Evolutionary conservation across 139 green algal genomes (phyloP).

Genomic region (Chlamydomonas sphaeroides): DNA sequence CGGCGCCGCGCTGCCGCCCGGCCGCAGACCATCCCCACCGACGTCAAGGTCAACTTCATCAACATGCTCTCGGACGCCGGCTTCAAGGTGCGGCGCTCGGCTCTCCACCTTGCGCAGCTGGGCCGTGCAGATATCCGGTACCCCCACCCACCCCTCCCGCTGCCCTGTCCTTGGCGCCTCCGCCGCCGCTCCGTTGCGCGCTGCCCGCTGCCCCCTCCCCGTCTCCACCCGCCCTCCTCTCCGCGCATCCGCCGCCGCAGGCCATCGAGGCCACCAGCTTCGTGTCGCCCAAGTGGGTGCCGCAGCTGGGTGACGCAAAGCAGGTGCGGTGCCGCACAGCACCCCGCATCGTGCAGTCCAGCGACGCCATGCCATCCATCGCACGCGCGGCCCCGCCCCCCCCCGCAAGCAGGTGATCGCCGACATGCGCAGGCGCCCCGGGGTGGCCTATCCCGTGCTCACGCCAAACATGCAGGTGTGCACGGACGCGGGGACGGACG

Average conservation of each 20-base stretch:
- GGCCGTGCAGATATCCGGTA: too few species aligned
- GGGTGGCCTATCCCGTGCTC: constrained; percentile 83
- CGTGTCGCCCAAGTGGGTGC: constrained; percentile 92
- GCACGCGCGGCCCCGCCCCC: too few species aligned
- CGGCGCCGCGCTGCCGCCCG: too few species aligned
- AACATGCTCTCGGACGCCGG: constrained; percentile 71
- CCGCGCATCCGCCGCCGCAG: constrained; percentile 55
- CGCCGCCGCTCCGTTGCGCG: too few species aligned
- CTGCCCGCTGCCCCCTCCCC: too few species aligned
- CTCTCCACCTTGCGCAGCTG: too few species aligned
- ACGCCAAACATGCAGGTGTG: constrained; percentile 86
- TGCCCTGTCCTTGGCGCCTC: constrained; percentile 2
- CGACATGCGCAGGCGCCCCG: constrained; percentile 51
- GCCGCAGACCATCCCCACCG: constrained; percentile 63
- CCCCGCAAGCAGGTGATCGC: constrained; percentile 83
- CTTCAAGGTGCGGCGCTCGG: constrained; percentile 52
- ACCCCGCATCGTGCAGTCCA: too few species aligned
- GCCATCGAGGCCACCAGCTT: constrained; percentile 89
- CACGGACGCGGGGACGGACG: too few species aligned
- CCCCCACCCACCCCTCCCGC: not conserved
- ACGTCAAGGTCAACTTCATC: constrained; percentile 81
- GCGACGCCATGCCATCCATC: too few species aligned
- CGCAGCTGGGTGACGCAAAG: constrained; percentile 85
- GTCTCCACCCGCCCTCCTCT: not conserved
- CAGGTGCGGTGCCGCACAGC: constrained; percentile 49